Evolutionary conservation across 768 basidiomycete species (phyloP), one percentile per base, ranked within the genome.

Genomic region (Brasilioporus rufonigricans): DNA sequence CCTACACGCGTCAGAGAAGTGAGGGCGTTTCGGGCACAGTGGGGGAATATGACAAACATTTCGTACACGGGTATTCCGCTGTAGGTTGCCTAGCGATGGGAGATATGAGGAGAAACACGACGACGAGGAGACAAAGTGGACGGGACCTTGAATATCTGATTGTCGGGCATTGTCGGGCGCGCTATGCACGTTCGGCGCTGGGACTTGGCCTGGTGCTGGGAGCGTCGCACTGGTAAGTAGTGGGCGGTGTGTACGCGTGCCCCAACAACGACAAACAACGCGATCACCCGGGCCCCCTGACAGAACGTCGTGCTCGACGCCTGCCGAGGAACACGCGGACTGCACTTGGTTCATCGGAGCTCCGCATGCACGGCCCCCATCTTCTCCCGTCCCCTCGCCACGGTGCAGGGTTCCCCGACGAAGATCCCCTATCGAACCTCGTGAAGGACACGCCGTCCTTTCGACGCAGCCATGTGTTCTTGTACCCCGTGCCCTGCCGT

Each of bases 51-150:
- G 35, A 77, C 88, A 66, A 69, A 92, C 91, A 93, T 92, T 74
- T 93, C 91, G 62, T 91, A 93, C 41, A 93, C 91, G 60, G 91
- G 91, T 61, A 93, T 92, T 41, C 91, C 92, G 73, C 92, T 93
- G 71, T 93, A 93, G 21, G 91, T 93, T 56, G 91, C 91, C 91
- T 93, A 67, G 33, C 48, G 61, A 51, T 56, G 48, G 46, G 45
- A 11, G 2, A 16, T 21, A 27, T 64, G 52, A 61, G 58, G n/a
- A 35, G 45, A 13, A 46, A 23, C 12, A 13, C 23, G 46, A 21
- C 9, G 35, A 35, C 0, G 12, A 45, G 44, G 33, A 23, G 43
- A 56, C 3, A 10, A 26, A 13, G 19, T 4, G 41, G 14, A 38
- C 27, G 23, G n/a, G 60, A 86, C 91, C 85, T 93, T 93, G 80